Evolutionary conservation across 306 rosid genomes (phyloP).

Genomic region (Acmispon strigosus): DNA sequence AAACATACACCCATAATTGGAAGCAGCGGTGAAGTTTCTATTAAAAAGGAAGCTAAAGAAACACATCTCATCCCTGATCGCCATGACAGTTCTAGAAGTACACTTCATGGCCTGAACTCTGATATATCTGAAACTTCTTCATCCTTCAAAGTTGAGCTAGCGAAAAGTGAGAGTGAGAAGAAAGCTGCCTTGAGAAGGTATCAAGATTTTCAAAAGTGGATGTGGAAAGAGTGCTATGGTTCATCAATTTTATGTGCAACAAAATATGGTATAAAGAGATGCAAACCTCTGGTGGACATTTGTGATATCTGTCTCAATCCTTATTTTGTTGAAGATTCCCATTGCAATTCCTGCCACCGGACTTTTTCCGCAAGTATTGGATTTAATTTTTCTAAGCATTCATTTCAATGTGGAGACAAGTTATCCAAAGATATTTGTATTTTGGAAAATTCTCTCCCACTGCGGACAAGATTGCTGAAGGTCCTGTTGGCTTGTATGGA

Average conservation of each 20-base stretch:
- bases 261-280: conserved; percentile 70
- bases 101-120: conserved; percentile 49
- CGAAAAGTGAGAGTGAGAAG: conserved; percentile 71
- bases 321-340: conserved; percentile 62
- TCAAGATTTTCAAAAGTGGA: conserved; percentile 90
- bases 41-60: conserved; percentile 54
- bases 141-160: conserved; percentile 79
- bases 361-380: conserved; percentile 42
- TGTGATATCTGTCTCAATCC: conserved; percentile 63
- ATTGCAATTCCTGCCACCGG: conserved; percentile 76
- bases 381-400: conserved; percentile 51
- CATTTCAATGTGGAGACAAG: conserved; percentile 57
- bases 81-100: conserved; percentile 65
- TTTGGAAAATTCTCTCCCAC: conserved; percentile 62
- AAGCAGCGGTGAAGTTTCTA: conserved; percentile 22
- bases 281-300: conserved; percentile 54
- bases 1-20: conserved; percentile 32
- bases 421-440: conserved; percentile 28
- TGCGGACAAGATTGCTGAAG: conserved; percentile 73
- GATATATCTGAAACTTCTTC: conserved; percentile 52
- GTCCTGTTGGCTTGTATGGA: conserved; percentile 61
- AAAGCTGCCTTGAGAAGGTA: conserved; percentile 66
- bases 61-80: conserved; percentile 35
- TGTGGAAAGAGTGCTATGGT: conserved; percentile 76
- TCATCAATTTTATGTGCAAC: conserved; percentile 55